Evolutionary conservation across 2,329 filamentous ascomycete genomes (phyloP).

Genomic region (Aspergillus cejpii): DNA sequence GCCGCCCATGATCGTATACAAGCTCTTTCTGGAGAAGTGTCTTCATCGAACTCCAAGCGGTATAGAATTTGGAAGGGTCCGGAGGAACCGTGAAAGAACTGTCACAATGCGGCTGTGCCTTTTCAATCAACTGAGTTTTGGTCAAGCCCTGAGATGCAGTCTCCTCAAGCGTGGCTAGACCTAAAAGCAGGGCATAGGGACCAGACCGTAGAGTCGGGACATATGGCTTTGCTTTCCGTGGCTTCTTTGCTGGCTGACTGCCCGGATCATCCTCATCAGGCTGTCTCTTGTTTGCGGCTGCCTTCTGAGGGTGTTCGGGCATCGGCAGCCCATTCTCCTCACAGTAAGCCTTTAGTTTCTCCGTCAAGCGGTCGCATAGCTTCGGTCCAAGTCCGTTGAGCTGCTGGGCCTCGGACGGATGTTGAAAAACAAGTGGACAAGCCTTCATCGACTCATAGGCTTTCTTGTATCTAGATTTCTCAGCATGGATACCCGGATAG

Average conservation of each 20-base stretch:
- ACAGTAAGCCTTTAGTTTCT: constrained; percentile 52
- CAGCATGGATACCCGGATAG: neutral
- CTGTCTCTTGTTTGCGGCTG: constrained; percentile 28
- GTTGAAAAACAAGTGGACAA: constrained; percentile 63
- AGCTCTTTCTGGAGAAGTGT: constrained; percentile 66
- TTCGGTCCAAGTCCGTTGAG: constrained; percentile 69
- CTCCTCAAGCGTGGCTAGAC: constrained; percentile 55
- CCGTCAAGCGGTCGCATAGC: constrained; percentile 62
- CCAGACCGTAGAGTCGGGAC: constrained; percentile 68
- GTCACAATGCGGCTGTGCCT: constrained; percentile 66
- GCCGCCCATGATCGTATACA: constrained; percentile 64
- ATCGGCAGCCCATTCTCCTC: constrained; percentile 60
- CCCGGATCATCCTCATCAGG: constrained; percentile 27
- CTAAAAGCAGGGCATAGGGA: constrained; percentile 64
- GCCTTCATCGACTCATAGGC: constrained; percentile 71
- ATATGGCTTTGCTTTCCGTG: constrained; percentile 55
- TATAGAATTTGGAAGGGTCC: constrained; percentile 65
- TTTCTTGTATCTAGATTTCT: constrained; percentile 56
- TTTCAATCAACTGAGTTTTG: constrained; percentile 61
- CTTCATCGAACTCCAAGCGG: constrained; percentile 78
- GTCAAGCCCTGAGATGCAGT: constrained; percentile 53
- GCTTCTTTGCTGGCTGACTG: constrained; percentile 49
- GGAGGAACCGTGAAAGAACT: constrained; percentile 62
- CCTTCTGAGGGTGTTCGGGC: constrained; percentile 51
- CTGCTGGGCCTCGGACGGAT: constrained; percentile 65